Percentiles rank a stretch among this genome's conserved stretches.
Conservation (phyloP, 345 rosid genomes). For the Bretschneidera sinensis region DNA sequence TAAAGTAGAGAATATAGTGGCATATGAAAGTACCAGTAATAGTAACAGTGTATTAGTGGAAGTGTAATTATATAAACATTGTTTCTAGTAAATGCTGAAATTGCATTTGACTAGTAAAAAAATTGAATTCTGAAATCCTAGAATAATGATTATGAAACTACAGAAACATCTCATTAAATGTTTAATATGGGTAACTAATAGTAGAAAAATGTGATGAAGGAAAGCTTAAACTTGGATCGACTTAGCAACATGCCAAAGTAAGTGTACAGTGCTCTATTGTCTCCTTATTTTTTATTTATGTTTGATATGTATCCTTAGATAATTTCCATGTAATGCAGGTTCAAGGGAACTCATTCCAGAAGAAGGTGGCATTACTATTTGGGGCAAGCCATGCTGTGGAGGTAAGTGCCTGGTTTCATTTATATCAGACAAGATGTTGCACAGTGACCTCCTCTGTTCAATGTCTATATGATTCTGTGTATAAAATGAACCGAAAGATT, state of each 20-base stretch:
- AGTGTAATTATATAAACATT: no score
- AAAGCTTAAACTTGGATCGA: no score
- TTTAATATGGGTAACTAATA: no score
- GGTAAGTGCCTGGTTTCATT: constrained; percentile 43
- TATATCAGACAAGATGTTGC: not conserved
- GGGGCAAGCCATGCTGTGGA: constrained; percentile 70
- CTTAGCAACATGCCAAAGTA: no score
- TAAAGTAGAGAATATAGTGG: no score
- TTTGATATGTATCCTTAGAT: not conserved
- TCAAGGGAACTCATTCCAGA: constrained; percentile 95
- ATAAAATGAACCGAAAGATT: not conserved
- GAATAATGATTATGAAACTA: not conserved
- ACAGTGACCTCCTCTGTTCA: no score
- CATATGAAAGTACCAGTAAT: no score
- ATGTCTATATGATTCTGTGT: not conserved
- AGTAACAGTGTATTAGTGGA: no score
- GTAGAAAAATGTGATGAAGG: no score
- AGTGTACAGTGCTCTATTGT: no score
- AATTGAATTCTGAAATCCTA: not conserved
- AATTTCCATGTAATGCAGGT: constrained; percentile 39
- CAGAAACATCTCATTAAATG: not conserved
- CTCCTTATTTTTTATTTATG: not conserved
- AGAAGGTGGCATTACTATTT: constrained; percentile 80
- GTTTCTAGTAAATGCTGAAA: no score
- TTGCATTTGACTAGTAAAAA: no score